These are phyloP conservation scores for Graphilbum fragrans DNA, from an alignment of 2,329 filamentous ascomycete genomes.

Conservation along the genomic window DNA sequence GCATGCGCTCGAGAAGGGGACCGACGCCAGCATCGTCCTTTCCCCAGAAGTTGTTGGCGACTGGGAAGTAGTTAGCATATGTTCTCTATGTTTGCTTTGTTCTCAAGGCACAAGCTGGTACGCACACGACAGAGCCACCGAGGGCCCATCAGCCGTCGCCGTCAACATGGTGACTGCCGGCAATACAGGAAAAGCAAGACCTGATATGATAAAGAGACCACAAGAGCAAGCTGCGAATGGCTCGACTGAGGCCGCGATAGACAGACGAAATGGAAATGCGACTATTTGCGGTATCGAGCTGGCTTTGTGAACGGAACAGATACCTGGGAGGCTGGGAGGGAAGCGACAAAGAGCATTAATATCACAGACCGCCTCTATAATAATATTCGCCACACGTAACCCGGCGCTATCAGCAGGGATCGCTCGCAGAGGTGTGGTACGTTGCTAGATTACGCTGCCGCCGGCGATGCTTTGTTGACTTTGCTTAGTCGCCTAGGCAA, in stretches of 20 bases:
- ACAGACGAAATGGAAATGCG: too few relatives aligned
- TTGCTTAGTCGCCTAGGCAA: background rate
- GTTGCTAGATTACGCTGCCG: background rate
- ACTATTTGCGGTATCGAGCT: too few relatives aligned
- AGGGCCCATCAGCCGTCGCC: slow-evolving; percentile 8
- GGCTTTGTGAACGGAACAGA: too few relatives aligned
- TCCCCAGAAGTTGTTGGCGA: slow-evolving; percentile 99
- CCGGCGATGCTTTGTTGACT: background rate
- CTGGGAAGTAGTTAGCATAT: slow-evolving; percentile 27
- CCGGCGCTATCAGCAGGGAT: background rate
- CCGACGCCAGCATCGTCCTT: slow-evolving; percentile 94
- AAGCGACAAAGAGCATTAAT: too few relatives aligned
- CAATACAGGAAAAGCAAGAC: background rate
- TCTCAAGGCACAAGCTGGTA: background rate
- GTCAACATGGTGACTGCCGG: slow-evolving; percentile 7
- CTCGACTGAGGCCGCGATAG: too few relatives aligned
- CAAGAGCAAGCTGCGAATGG: background rate
- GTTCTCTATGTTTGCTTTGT: background rate
- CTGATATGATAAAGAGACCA: background rate
- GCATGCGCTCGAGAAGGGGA: slow-evolving; percentile 88
- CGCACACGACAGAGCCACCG: slow-evolving; percentile 12
- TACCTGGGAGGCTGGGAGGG: too few relatives aligned
- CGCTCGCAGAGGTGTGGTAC: background rate
- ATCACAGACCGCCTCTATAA: too few relatives aligned
- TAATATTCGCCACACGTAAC: too few relatives aligned